Percentiles rank a stretch among this genome's conserved stretches.
phyloP scores from a whole-genome alignment of 805 yeast genomes.

The Nadsonia fulvescens region DNA sequence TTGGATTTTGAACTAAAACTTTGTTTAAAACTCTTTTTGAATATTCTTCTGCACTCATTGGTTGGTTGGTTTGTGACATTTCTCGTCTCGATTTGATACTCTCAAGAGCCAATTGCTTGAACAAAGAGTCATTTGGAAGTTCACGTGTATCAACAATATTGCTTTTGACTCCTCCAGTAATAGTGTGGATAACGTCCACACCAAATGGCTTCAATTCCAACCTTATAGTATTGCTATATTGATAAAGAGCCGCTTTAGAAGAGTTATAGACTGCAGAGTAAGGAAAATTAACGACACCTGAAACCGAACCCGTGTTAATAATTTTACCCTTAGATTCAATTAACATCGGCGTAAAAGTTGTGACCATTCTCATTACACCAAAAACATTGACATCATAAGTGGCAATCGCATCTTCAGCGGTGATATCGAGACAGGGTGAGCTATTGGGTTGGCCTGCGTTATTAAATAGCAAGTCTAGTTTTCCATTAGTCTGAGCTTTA shows the following conservation, averaged over 20 bases:
- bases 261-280: slow-evolving; percentile 49
- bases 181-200: slow-evolving; percentile 47
- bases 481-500: slow-evolving; percentile 24
- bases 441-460: slow-evolving; percentile 68
- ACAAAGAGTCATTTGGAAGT: slow-evolving; percentile 30
- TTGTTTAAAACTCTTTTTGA: too few species aligned
- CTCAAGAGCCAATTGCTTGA: too few species aligned
- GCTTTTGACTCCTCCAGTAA: slow-evolving; percentile 64
- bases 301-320: slow-evolving; percentile 56
- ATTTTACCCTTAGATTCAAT: slow-evolving; percentile 51
- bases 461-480: slow-evolving; percentile 38
- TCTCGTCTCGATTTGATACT: too few species aligned
- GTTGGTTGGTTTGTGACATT: too few species aligned
- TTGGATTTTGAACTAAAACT: too few species aligned
- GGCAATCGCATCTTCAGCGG: slow-evolving; percentile 31
- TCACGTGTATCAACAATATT: slow-evolving; percentile 50
- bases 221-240: slow-evolving; percentile 43
- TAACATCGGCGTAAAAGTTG: slow-evolving; percentile 38
- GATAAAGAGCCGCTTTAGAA: slow-evolving; percentile 60
- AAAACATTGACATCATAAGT: slow-evolving; percentile 50
- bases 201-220: slow-evolving; percentile 55
- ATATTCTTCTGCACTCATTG: too few species aligned
- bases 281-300: slow-evolving; percentile 52
- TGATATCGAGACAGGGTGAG: slow-evolving; percentile 49
- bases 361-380: slow-evolving; percentile 45